Conservation (phyloP, 768 basidiomycete genomes). For the Suillus brevipes region DNA sequence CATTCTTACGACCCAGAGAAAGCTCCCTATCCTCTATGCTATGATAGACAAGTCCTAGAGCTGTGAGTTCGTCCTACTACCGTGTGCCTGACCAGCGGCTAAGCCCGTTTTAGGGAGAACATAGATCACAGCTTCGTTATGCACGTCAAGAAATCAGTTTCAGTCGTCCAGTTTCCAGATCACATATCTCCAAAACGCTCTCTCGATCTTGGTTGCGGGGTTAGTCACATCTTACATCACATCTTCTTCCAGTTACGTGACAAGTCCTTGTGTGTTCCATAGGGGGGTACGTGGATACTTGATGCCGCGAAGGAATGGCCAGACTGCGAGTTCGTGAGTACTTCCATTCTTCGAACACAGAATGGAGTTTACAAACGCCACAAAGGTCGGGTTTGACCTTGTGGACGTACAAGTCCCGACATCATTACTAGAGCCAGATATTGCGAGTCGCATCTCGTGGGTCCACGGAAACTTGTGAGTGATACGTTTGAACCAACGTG, state of each 20-base stretch:
- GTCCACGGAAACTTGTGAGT: conserved; percentile 77
- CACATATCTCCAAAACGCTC: conserved; percentile 47
- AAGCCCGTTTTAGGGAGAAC: conserved; percentile 43
- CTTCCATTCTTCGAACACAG: not conserved
- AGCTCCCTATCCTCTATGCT: conserved; percentile 77
- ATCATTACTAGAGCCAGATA: conserved; percentile 46
- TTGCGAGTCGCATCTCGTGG: conserved; percentile 67
- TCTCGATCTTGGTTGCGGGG: conserved; percentile 75
- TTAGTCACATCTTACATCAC: conserved; percentile 36
- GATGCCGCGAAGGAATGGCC: conserved; percentile 75
- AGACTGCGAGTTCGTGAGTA: conserved; percentile 59
- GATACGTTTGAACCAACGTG: not conserved
- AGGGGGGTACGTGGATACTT: conserved; percentile 73
- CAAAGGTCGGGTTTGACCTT: conserved; percentile 76
- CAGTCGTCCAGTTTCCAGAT: conserved; percentile 56
- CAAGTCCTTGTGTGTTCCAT: conserved; percentile 3
- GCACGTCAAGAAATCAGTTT: conserved; percentile 53
- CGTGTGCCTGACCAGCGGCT: not conserved
- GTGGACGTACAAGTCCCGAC: conserved; percentile 71
- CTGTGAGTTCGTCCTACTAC: conserved; percentile 46
- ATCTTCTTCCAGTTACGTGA: conserved; percentile 4
- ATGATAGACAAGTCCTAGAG: conserved; percentile 66
- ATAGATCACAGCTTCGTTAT: conserved; percentile 52
- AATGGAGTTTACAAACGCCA: not conserved
- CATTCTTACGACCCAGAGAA: conserved; percentile 73